phyloP scores from a whole-genome alignment of 2,329 filamentous ascomycete species.

The Passalora sequoiae region DNA sequence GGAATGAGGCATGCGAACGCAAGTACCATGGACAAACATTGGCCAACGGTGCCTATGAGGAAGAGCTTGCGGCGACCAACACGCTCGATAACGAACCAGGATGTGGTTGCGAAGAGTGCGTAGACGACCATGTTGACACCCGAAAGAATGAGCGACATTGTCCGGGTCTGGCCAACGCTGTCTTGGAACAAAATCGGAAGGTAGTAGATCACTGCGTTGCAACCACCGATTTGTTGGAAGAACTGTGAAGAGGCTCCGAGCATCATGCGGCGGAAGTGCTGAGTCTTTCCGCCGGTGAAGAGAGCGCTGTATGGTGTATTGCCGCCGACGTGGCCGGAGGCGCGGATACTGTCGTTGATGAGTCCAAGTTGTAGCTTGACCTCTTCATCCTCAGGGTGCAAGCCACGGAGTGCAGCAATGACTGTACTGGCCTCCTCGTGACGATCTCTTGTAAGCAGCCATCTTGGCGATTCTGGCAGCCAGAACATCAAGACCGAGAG shows the following conservation, averaged over 20 bases:
- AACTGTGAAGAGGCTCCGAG: conserved; percentile 56
- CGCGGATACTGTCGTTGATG: conserved; percentile 55
- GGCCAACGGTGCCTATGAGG: conserved; percentile 45
- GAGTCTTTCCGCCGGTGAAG: conserved; percentile 58
- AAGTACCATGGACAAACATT: conserved; percentile 52
- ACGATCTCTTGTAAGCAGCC: conserved; percentile 42
- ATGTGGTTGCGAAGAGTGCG: conserved; percentile 45
- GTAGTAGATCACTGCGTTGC: conserved; percentile 45
- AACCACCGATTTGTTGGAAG: conserved; percentile 57
- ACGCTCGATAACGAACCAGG: conserved; percentile 59
- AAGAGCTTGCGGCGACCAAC: conserved; percentile 48
- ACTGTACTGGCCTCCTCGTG: conserved; percentile 47
- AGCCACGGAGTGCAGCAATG: conserved; percentile 47
- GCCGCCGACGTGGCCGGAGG: conserved; percentile 39
- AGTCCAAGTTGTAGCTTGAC: conserved; percentile 58
- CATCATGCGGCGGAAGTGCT: conserved; percentile 61
- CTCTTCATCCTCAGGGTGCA: conserved; percentile 50
- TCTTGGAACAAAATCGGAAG: conserved; percentile 40
- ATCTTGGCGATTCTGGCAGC: conserved; percentile 44
- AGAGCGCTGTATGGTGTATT: conserved; percentile 48
- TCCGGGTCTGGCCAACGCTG: conserved; percentile 48
- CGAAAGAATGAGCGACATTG: conserved; percentile 41
- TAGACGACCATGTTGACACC: conserved; percentile 36
- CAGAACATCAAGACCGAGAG: conserved; percentile 41
- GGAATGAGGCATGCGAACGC: conserved; percentile 40